These are phyloP conservation scores for Cerioporus squamosus DNA, from an alignment of 1,284 basidiomycete species.

Conservation along the genomic window DNA sequence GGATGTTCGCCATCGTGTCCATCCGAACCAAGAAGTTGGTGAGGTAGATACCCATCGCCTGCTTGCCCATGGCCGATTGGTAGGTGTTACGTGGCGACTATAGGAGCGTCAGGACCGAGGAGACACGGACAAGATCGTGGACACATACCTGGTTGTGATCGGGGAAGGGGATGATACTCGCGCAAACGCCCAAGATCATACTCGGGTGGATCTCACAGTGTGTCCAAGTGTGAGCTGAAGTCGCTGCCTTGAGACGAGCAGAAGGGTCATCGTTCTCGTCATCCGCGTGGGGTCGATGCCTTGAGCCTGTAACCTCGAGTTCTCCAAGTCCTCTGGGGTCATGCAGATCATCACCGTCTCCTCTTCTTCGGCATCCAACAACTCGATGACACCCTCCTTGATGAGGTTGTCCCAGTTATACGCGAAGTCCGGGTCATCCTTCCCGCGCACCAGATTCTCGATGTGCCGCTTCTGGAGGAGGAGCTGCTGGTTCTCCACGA, in stretches of 20 bases:
- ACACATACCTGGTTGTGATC: conserved; percentile 93
- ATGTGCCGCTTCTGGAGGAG: conserved; percentile 87
- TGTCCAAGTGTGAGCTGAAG: conserved; percentile 91
- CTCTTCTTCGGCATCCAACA: conserved; percentile 98
- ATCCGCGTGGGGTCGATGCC: conserved; percentile 64
- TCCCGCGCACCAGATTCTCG: conserved; percentile 65
- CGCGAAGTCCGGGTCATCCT: conserved; percentile 34
- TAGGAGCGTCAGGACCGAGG: conserved; percentile 21
- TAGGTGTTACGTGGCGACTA: conserved; percentile 99
- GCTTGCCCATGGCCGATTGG: conserved; percentile 99
- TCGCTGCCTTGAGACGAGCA: conserved; percentile 82
- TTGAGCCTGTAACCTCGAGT: conserved; percentile 71
- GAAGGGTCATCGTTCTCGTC: conserved; percentile 85
- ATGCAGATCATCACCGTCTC: conserved; percentile 99
- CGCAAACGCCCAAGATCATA: conserved; percentile 99
- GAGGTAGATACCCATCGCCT: conserved; percentile 98
- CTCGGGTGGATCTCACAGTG: conserved; percentile 99
- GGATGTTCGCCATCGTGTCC: conserved; percentile 99
- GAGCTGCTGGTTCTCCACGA: conserved; percentile 92
- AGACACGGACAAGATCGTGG: background rate
- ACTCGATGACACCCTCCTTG: conserved; percentile 89
- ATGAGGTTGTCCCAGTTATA: conserved; percentile 90
- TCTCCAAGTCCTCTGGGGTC: conserved; percentile 95
- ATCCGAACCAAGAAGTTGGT: conserved; percentile 98
- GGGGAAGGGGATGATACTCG: conserved; percentile 99